phyloP scores from a whole-genome alignment of 805 yeast genomes.

The Hyphopichia homilentoma region DNA sequence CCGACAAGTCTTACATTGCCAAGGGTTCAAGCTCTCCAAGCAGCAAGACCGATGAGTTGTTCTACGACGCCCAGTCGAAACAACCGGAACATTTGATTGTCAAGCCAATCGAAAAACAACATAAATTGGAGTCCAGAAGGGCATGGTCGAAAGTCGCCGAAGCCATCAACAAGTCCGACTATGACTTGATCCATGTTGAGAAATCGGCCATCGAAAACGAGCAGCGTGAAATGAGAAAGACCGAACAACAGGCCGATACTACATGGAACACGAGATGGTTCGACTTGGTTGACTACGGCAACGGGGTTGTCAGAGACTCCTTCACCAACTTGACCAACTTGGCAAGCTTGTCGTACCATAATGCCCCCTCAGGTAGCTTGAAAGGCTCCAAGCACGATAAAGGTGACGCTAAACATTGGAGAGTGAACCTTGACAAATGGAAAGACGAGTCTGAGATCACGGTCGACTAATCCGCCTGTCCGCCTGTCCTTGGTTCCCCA shows the following conservation, averaged over 20 bases:
- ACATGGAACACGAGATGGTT: slow-evolving; percentile 87
- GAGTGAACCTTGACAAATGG: slow-evolving; percentile 55
- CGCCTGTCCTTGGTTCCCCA: too few relatives aligned
- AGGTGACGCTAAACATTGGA: slow-evolving; percentile 62
- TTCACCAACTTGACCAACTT: slow-evolving; percentile 36
- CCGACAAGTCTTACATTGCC: slow-evolving; percentile 63
- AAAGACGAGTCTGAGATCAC: slow-evolving; percentile 56
- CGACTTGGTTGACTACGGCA: slow-evolving; percentile 34
- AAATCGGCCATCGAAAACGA: slow-evolving; percentile 77
- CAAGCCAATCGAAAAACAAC: slow-evolving; percentile 79
- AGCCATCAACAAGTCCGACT: slow-evolving; percentile 75
- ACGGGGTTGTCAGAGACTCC: slow-evolving; percentile 18
- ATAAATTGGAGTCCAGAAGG: slow-evolving; percentile 74
- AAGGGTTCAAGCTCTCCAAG: slow-evolving; percentile 50
- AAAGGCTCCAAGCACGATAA: slow-evolving; percentile 54
- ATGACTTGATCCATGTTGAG: slow-evolving; percentile 67
- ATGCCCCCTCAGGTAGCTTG: slow-evolving; percentile 64
- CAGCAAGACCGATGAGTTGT: slow-evolving; percentile 45
- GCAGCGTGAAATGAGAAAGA: slow-evolving; percentile 78
- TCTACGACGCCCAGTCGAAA: slow-evolving; percentile 57
- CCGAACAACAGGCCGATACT: slow-evolving; percentile 61
- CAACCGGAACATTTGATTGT: slow-evolving; percentile 59
- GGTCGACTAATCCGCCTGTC: neutral
- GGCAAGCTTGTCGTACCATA: slow-evolving; percentile 56
- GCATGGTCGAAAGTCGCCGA: slow-evolving; percentile 91